phyloP scores from a whole-genome alignment of 83 land plant species.

The Picea abies region DNA sequence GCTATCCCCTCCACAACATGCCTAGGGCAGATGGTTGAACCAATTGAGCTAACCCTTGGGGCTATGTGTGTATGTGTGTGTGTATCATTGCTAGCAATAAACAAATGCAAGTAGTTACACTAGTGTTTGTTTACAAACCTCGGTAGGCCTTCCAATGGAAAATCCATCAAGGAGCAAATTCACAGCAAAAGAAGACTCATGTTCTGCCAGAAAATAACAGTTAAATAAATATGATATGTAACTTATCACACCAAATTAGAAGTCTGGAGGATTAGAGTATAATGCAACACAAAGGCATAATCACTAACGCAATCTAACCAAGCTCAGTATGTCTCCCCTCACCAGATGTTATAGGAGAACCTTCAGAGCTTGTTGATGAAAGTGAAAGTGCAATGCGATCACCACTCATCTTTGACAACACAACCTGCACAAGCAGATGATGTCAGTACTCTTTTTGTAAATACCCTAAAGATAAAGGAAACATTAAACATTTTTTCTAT shows the following conservation, averaged over 20 bases:
- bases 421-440: too few species aligned
- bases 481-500: too few species aligned
- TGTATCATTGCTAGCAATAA: neutral
- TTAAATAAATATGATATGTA: neutral
- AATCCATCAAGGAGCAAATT: slow-evolving; percentile 87
- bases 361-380: slow-evolving; percentile 1
- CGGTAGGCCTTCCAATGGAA: slow-evolving; percentile 78
- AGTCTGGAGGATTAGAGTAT: neutral
- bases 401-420: too few species aligned
- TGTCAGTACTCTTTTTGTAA: too few species aligned
- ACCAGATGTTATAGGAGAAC: slow-evolving; percentile 11
- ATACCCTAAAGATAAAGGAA: too few species aligned
- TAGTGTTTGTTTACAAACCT: slow-evolving; percentile 59
- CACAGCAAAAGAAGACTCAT: slow-evolving; percentile 85
- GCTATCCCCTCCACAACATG: neutral
- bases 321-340: neutral
- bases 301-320: slow-evolving; percentile 9
- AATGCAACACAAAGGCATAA: neutral
- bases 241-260: neutral
- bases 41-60: slow-evolving; percentile 11
- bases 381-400: neutral
- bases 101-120: neutral
- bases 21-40: slow-evolving; percentile 5
- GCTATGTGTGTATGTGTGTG: too few species aligned
- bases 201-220: slow-evolving; percentile 41